A percentile compares a stretch with the other conserved stretches of the same genome.
Evolutionary conservation across 2,329 filamentous ascomycete genomes (phyloP).

Genomic region (Xylariales sp.): DNA sequence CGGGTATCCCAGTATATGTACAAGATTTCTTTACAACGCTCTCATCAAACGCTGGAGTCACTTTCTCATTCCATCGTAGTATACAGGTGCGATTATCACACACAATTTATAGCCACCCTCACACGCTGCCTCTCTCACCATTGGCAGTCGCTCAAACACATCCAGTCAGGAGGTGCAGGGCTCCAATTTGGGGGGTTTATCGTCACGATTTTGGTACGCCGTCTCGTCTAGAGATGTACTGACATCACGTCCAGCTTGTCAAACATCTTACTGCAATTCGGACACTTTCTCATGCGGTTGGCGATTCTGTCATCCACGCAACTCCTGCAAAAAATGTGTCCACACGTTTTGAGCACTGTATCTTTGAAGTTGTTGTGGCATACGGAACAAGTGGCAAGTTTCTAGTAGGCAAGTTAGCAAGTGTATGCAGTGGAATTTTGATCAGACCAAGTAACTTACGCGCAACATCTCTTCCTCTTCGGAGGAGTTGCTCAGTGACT

Average conservation of each 20-base stretch:
- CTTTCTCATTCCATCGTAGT: neutral
- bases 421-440: neutral
- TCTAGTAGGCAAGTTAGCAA: slow-evolving; percentile 42
- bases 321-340: slow-evolving; percentile 86
- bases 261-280: slow-evolving; percentile 88
- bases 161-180: neutral
- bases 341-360: slow-evolving; percentile 87
- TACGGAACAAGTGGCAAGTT: slow-evolving; percentile 81
- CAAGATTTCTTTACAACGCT: no score
- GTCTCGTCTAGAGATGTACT: slow-evolving; percentile 43
- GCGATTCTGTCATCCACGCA: slow-evolving; percentile 87
- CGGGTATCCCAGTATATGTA: no score
- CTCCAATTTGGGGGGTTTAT: neutral
- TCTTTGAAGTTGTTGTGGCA: slow-evolving; percentile 94
- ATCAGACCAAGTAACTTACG: slow-evolving; percentile 53
- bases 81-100: no score
- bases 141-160: no score
- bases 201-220: neutral
- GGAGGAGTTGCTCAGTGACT: slow-evolving; percentile 74
- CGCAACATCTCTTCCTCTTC: slow-evolving; percentile 82
- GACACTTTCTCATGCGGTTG: slow-evolving; percentile 91
- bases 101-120: no score
- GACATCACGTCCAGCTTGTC: slow-evolving; percentile 87
- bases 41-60: no score
- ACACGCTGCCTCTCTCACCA: no score